A percentile compares a stretch with the other conserved stretches of the same genome.
These are phyloP conservation scores for Zygosaccharomyces pseudobailii DNA, from an alignment of 1,139 yeast genomes.

Conservation along the genomic window DNA sequence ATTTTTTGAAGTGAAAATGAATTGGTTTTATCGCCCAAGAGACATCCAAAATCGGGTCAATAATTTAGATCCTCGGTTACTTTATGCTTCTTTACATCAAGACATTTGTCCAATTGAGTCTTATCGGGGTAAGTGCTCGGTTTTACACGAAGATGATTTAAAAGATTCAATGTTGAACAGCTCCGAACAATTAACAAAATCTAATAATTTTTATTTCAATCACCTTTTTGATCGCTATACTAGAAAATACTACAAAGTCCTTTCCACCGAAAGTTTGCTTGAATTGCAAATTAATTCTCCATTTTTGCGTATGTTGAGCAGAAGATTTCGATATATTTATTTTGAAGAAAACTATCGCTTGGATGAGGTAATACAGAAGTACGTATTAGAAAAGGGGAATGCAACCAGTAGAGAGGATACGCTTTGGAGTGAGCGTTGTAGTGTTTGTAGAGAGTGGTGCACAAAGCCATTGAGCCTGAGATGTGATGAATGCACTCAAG, in stretches of 20 bases:
- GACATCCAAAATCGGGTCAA: constrained; percentile 53
- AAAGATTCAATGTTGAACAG: constrained; percentile 36
- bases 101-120: constrained; percentile 77
- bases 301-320: constrained; percentile 58
- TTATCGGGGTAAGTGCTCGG: constrained; percentile 70
- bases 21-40: constrained; percentile 90
- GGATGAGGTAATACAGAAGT: constrained; percentile 22
- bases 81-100: constrained; percentile 83
- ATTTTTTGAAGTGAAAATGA: constrained; percentile 60
- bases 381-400: constrained; percentile 15
- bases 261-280: constrained; percentile 52
- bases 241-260: constrained; percentile 74
- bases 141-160: constrained; percentile 55
- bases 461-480: constrained; percentile 66
- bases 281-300: constrained; percentile 46
- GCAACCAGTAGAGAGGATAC: constrained; percentile 2
- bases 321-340: constrained; percentile 68
- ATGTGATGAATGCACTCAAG: constrained; percentile 71
- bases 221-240: constrained; percentile 84
- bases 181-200: constrained; percentile 44
- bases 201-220: constrained; percentile 80
- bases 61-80: constrained; percentile 57
- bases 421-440: constrained; percentile 49
- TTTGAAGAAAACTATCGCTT: constrained; percentile 47
- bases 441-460: constrained; percentile 81